These are phyloP conservation scores for Pleomassaria siparia DNA, from an alignment of 2,329 filamentous ascomycete genomes.

Conservation along the genomic window DNA sequence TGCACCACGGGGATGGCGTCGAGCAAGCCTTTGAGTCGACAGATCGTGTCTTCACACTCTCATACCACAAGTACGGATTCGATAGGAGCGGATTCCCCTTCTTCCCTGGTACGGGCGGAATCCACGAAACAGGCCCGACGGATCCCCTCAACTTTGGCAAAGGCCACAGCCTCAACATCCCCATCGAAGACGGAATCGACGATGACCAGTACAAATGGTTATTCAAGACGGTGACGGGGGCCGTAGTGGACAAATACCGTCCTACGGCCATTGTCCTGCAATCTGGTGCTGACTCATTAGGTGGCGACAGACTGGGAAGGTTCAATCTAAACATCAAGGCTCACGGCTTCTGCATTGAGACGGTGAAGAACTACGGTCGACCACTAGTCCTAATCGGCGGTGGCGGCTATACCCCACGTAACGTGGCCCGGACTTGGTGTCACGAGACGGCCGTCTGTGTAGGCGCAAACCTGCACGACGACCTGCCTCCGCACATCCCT, in stretches of 20 bases:
- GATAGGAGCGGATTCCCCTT: conserved; percentile 58
- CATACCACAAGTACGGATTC: conserved; percentile 95
- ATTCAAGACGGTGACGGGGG: conserved; percentile 78
- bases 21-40: conserved; percentile 90
- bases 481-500: conserved; percentile 77
- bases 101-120: conserved; percentile 87
- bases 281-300: conserved; percentile 92
- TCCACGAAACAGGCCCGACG: conserved; percentile 81
- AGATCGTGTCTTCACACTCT: conserved; percentile 87
- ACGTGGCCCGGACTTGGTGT: conserved; percentile 94
- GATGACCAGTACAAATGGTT: conserved; percentile 85
- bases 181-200: conserved; percentile 85
- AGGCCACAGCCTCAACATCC: conserved; percentile 88
- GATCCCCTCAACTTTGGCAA: conserved; percentile 84
- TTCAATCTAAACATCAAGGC: conserved; percentile 97
- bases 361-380: conserved; percentile 76
- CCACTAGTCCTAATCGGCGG: conserved; percentile 91
- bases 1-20: conserved; percentile 88
- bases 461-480: conserved; percentile 68
- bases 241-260: conserved; percentile 79
- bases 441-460: conserved; percentile 94
- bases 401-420: conserved; percentile 93
- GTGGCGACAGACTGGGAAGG: conserved; percentile 87
- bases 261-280: conserved; percentile 91
- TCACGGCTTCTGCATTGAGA: conserved; percentile 88